Conservation (phyloP, 371 early-diverging fungal species). For the Mucor velutinosus region DNA sequence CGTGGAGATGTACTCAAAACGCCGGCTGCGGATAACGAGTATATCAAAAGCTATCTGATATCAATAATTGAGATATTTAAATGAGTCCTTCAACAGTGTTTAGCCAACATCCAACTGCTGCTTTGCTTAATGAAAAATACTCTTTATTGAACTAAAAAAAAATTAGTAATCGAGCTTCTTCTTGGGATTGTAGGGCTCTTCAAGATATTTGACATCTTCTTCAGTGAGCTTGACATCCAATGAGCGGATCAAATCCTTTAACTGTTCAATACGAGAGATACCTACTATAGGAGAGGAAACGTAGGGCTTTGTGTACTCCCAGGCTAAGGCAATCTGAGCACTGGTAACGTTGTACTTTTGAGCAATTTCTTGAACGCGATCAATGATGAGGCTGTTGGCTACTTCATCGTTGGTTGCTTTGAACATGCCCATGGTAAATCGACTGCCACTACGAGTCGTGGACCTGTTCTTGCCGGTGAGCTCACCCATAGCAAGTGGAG, state of each 20-base stretch:
- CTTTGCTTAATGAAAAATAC: too few species aligned
- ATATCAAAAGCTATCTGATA: too few species aligned
- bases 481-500: too few species aligned
- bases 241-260: conserved; percentile 38
- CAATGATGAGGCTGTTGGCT: background rate
- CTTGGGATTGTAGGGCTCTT: conserved; percentile 27
- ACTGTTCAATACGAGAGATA: conserved; percentile 21
- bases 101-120: too few species aligned
- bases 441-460: too few species aligned
- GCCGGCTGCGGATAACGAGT: too few species aligned
- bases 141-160: too few species aligned
- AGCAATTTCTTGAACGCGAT: conserved; percentile 15
- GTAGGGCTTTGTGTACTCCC: conserved; percentile 40
- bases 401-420: background rate
- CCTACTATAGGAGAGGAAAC: conserved; percentile 51
- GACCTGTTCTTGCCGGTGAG: too few species aligned
- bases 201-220: conserved; percentile 38
- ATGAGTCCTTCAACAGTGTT: too few species aligned
- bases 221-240: conserved; percentile 34
- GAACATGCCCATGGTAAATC: background rate
- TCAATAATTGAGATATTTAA: too few species aligned
- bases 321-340: conserved; percentile 46
- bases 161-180: too few species aligned
- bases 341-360: conserved; percentile 6
- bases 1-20: too few species aligned